Percentiles rank a stretch among this genome's conserved stretches.
phyloP scores from a whole-genome alignment of 192 early-diverging fungal species.

The Lobosporangium transversale region DNA sequence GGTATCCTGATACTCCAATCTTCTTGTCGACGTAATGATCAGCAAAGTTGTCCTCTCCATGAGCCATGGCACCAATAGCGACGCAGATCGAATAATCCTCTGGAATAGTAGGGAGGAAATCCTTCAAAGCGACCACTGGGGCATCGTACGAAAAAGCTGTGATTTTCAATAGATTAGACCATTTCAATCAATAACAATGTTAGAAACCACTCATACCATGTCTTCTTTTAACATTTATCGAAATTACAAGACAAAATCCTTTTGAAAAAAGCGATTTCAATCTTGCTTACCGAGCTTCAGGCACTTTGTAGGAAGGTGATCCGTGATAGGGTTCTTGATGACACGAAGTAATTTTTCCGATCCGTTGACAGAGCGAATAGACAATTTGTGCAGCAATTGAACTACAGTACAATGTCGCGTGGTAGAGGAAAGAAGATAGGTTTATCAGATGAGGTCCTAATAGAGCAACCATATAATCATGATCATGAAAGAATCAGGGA shows the following conservation, averaged over 20 bases:
- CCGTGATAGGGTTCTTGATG: constrained; percentile 97
- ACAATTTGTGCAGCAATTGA: constrained; percentile 97
- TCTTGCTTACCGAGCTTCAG: constrained; percentile 84
- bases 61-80: constrained; percentile 96
- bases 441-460: too few species aligned
- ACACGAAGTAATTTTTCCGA: constrained; percentile 94
- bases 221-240: too few species aligned
- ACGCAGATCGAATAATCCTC: constrained; percentile 86
- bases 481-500: too few species aligned
- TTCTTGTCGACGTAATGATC: constrained; percentile 97
- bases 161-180: too few species aligned
- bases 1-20: constrained; percentile 96
- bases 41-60: constrained; percentile 95
- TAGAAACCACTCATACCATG: too few species aligned
- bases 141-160: constrained; percentile 89
- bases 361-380: constrained; percentile 91
- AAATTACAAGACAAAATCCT: too few species aligned
- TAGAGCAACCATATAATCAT: too few species aligned
- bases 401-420: constrained; percentile 58
- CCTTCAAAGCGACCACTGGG: constrained; percentile 80
- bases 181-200: too few species aligned
- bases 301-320: constrained; percentile 92
- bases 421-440: neutral
- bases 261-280: too few species aligned
- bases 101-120: constrained; percentile 86